Base-by-base conservation (phyloP, 2,329 filamentous ascomycete species). In the Davidsoniella neocaledoniae region DNA sequence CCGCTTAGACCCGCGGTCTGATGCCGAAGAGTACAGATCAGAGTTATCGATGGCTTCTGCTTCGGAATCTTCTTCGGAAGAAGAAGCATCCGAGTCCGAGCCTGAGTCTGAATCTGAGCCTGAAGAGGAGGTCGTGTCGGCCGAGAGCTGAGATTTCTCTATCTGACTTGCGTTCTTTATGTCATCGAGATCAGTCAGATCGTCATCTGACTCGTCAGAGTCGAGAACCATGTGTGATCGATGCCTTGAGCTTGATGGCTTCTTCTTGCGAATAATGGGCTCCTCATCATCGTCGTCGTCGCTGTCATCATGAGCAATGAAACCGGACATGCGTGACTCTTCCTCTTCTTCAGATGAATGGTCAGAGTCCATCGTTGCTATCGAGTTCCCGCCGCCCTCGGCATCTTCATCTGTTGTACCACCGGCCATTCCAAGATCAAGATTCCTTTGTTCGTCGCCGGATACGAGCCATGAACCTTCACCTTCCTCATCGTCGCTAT, bases 371-470 rank as follows among this genome's bases (percentile, higher is more conserved):
- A 83, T 77, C 0, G 81, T 78, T 37, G 74, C 74, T 46, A 94
- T 70, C 61, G 77, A 86, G 51, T 93, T 84, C 19, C 86, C 88
- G 3, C 82, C 86, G 2, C 86, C 86, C 60, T 94, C 88, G 2
- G 83, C 85, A 60, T 94, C 77, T 62, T 94, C 86, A 55, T 94
- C 86, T 48, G 86, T 83, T n/a, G 77, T 76, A 3, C 84, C 86
- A n/a, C 86, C 86, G 42, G 84, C 83, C 60, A 80, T 83, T 44
- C 83, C 85, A 14, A 88, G 69, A n/a, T 69, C 68, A 3, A 79
- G 60, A 1, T 70, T 60, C 0, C 72, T 70, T 42, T 74, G 78
- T 58, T 91, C 70, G 8, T 75, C 70, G 51, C 83, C 79, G 0
- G 78, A 73, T 3, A 88, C 83, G 40, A 94, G 69, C 87, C 87